A percentile compares a stretch with the other conserved stretches of the same genome.
Evolutionary conservation across 208 protist species (phyloP).

Genomic region (Herpetomonas tarakana): DNA sequence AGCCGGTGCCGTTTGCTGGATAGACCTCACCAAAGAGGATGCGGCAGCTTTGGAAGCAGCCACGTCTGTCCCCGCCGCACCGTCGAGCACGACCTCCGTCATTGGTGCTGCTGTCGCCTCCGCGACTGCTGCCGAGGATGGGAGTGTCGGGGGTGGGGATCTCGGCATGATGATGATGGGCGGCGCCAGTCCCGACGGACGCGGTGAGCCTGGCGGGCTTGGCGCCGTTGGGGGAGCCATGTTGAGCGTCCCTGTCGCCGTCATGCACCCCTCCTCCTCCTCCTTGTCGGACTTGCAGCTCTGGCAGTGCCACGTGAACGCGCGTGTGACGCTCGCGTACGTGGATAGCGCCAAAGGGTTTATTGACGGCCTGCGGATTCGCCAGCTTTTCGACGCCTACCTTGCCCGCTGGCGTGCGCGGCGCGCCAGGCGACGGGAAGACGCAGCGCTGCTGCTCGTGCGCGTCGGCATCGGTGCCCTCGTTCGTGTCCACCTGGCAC

Average conservation of each 20-base stretch:
- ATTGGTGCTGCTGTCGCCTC: too few species aligned
- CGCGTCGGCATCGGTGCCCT: conserved; percentile 28
- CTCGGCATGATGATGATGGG: too few species aligned
- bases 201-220: too few species aligned
- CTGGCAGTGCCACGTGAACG: conserved; percentile 24
- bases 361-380: conserved; percentile 25
- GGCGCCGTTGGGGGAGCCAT: too few species aligned
- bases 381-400: conserved; percentile 22
- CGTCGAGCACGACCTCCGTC: too few species aligned
- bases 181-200: too few species aligned
- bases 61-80: too few species aligned
- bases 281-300: conserved; percentile 7
- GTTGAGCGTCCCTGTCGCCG: too few species aligned
- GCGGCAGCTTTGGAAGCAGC: conserved; percentile 8
- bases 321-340: conserved; percentile 23
- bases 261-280: neutral
- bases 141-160: too few species aligned
- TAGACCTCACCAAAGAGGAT: conserved; percentile 1
- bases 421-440: conserved; percentile 9
- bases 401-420: conserved; percentile 19
- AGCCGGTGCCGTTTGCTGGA: conserved; percentile 8
- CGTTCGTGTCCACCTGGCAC: conserved; percentile 34
- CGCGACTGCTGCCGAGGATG: too few species aligned
- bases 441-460: conserved; percentile 22
- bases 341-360: conserved; percentile 22